Evolutionary conservation across 805 yeast genomes (phyloP), one percentile per base, ranked within the genome.

Genomic region (Wickerhamomyces pijperi): DNA sequence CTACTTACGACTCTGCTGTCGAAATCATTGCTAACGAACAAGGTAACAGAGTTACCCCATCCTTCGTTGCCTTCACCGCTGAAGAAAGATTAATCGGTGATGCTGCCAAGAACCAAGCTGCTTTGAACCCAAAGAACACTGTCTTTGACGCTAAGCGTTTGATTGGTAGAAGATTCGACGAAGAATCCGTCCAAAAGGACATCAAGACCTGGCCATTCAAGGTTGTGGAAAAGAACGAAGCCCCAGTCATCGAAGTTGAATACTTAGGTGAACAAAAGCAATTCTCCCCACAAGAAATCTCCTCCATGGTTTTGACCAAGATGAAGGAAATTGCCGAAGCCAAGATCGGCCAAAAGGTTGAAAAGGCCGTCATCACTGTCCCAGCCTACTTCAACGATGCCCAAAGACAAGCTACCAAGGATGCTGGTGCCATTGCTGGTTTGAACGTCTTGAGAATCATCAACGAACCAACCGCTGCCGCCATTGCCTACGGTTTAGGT

Each of bases 401-500:
- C 51, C 85, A 78, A 67, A 74, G 85, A 72, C 85, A 78, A 65
- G 85, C 85, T 55, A 78, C 85, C 67, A 78, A 78, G 70, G 85
- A 78, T 62, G 85, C 85, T 54, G 85, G 85, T 75, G 71, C 77
- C 67, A 78, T 78, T 68, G 76, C 85, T 51, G 85, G 85, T 67
- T 70, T 78, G 67, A 76, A 78, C 74, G 84, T 78, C 56, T 65
- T 76, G 64, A 74, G 85, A 70, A 78, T 78, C 64, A 78, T 78
- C 54, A 78, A 78, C 74, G 84, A 78, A 69, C 84, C 85, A 57
- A 82, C 97, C 53, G 97, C 97, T 49, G 97, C 97, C 59, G 97
- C 97, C 55, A 86, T 88, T 72, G 97, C 97, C 63, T 88, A 88
- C 78, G 97, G 97, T 77, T 76, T 88, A 56, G 95, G 90, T 78